phyloP scores from a whole-genome alignment of 192 early-diverging fungal genomes.

The Linnemannia hyalina region DNA sequence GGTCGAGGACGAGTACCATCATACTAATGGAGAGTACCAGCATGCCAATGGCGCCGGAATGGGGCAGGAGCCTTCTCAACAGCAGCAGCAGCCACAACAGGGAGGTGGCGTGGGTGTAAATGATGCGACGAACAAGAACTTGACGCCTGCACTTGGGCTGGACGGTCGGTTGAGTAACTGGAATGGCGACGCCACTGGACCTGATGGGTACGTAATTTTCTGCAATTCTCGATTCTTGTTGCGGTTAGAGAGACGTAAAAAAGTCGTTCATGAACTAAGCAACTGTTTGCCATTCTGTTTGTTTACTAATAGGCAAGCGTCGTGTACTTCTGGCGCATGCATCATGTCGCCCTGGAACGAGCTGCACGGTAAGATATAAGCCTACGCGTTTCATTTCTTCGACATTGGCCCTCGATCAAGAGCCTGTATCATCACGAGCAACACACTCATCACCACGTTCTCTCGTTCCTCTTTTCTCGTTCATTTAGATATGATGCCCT shows the following conservation, averaged over 20 bases:
- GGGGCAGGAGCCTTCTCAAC: neutral
- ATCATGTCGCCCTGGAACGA: slow-evolving; percentile 55
- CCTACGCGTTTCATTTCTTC: neutral
- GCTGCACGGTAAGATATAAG: slow-evolving; percentile 30
- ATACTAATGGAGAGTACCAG: too few relatives aligned
- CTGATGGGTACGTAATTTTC: slow-evolving; percentile 28
- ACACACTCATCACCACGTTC: neutral
- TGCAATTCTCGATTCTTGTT: neutral
- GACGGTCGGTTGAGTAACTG: slow-evolving; percentile 53
- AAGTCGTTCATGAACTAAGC: neutral
- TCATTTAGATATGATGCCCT: slow-evolving; percentile 22
- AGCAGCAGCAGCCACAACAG: neutral
- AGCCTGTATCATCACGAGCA: too few relatives aligned
- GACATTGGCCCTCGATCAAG: neutral
- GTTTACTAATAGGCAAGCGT: slow-evolving; percentile 33
- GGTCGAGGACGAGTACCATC: neutral
- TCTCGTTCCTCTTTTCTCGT: neutral
- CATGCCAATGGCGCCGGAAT: neutral
- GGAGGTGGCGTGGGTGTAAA: neutral
- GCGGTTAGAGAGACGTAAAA: neutral
- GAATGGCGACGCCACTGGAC: slow-evolving; percentile 41
- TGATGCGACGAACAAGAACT: neutral
- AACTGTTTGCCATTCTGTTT: neutral
- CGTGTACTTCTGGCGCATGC: slow-evolving; percentile 38
- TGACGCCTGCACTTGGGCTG: slow-evolving; percentile 31